Evolutionary conservation across 2,329 filamentous ascomycete genomes (phyloP), one percentile per base, ranked within the genome.

Genomic region (Venturia asperata): DNA sequence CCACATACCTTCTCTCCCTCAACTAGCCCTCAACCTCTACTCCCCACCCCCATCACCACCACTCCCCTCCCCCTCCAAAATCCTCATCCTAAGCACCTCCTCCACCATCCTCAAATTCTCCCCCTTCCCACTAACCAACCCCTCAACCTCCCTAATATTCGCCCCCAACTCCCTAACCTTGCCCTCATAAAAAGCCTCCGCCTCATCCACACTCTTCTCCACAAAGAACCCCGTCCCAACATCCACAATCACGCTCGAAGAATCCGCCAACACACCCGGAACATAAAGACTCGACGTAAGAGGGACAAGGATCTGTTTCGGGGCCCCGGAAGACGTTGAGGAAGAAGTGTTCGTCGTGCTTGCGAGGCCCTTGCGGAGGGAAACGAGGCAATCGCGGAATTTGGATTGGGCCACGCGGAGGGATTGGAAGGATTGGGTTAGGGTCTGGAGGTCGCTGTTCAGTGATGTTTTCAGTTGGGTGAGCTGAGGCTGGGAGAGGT

Each of bases 271-370:
- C 47, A 84, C 87, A 41, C 93, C 95, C 34, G 89, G 89, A 19
- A 99, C 93, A 77, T 99, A 99, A 39, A 99, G 83, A 0, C 92
- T 97, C 71, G 90, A 94, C 15, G 94, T 99, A 68, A 99, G 79
- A 0, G 95, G 94, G n/a, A 99, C 91, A 24, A 99, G 84, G 61
- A 97, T 88, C 9, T 80, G 78, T 24, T 66, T 63, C 62, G 64
- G 65, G 45, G 1, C 3, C 3, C 19, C 1, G 19, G 45, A 49
- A 1, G 24, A 15, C 39, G 39, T 2, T 19, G 49, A 34, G 3
- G 27, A 15, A 5, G 24, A 15, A 13, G 9, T 56, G 27, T 30
- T 15, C 3, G 27, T 15, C 24, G 52, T 19, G 5, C 74, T 74
- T 65, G 70, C 74, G 27, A 87, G 78, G 1, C 86, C 86, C 27